Conservation (phyloP, 306 rosid genomes). For the Rosa rugosa region DNA sequence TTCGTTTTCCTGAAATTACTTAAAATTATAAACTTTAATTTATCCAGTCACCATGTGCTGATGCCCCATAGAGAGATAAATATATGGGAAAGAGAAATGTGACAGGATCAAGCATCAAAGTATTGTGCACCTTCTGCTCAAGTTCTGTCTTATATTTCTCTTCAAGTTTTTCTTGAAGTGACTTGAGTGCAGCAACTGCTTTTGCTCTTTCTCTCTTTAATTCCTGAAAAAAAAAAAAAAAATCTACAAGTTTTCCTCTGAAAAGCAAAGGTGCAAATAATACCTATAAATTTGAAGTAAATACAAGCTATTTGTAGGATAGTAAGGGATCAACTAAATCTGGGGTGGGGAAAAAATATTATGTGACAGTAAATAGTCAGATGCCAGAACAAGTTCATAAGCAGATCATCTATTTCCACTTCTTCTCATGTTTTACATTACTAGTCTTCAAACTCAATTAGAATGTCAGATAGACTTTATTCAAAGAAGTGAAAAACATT, state of each 20-base stretch:
- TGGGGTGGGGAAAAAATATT: not conserved
- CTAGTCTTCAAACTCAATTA: not conserved
- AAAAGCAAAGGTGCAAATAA: not conserved
- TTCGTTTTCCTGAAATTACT: conserved; percentile 66
- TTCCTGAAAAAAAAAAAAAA: conserved; percentile 48
- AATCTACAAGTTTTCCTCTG: not conserved
- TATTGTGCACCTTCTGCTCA: conserved; percentile 65
- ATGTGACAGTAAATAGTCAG: not conserved
- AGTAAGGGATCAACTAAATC: not conserved
- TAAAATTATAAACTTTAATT: conserved; percentile 27
- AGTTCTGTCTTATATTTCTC: conserved; percentile 72
- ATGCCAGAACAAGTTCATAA: no score
- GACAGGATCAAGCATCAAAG: conserved; percentile 20
- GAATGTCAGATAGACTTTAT: not conserved
- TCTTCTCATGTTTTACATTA: not conserved
- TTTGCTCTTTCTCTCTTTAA: conserved; percentile 80
- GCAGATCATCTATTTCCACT: not conserved
- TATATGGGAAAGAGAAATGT: not conserved
- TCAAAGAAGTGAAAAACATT: not conserved
- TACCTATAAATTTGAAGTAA: not conserved
- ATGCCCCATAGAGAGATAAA: conserved; percentile 18
- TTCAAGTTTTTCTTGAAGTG: conserved; percentile 87
- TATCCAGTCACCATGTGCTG: conserved; percentile 24
- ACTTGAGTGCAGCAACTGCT: conserved; percentile 79
- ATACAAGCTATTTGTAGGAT: not conserved